phyloP scores from a whole-genome alignment of 805 yeast genomes.

The Ogataea haglerorum region DNA sequence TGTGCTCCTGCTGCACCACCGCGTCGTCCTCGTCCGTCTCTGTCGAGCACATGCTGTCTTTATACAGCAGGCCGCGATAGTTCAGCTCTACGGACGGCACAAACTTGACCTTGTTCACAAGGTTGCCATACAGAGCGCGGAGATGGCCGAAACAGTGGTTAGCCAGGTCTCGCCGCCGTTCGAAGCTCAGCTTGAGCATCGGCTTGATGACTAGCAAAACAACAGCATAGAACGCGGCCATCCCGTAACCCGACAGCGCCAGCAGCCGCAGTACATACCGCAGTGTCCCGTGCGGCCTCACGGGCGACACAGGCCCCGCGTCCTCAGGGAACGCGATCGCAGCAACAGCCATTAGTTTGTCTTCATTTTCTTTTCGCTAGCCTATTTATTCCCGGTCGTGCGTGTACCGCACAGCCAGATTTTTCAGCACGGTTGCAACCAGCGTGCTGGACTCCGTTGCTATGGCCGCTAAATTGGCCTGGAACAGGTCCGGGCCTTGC shows the following conservation, averaged over 20 bases:
- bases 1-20: slow-evolving; percentile 12
- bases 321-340: slow-evolving; percentile 35
- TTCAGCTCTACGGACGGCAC: slow-evolving; percentile 43
- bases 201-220: slow-evolving; percentile 40
- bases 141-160: slow-evolving; percentile 28
- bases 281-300: slow-evolving; percentile 27
- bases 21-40: slow-evolving; percentile 17
- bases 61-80: slow-evolving; percentile 36
- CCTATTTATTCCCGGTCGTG: slow-evolving; percentile 6
- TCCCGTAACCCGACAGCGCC: slow-evolving; percentile 34
- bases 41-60: slow-evolving; percentile 33
- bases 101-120: slow-evolving; percentile 27
- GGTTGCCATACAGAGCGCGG: slow-evolving; percentile 26
- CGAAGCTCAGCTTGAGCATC: slow-evolving; percentile 35
- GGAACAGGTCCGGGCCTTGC: slow-evolving; percentile 1
- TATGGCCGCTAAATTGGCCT: slow-evolving; percentile 7
- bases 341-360: slow-evolving; percentile 19
- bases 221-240: slow-evolving; percentile 30
- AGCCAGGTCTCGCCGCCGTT: slow-evolving; percentile 37
- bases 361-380: slow-evolving; percentile 1
- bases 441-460: slow-evolving; percentile 3
- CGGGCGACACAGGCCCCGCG: slow-evolving; percentile 4
- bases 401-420: slow-evolving; percentile 1
- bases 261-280: slow-evolving; percentile 30
- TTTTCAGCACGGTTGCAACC: slow-evolving; percentile 5